Percentiles rank a stretch among this genome's conserved stretches.
phyloP scores from a whole-genome alignment of 352 stramenopile species.

The Saprolegnia diclina region DNA sequence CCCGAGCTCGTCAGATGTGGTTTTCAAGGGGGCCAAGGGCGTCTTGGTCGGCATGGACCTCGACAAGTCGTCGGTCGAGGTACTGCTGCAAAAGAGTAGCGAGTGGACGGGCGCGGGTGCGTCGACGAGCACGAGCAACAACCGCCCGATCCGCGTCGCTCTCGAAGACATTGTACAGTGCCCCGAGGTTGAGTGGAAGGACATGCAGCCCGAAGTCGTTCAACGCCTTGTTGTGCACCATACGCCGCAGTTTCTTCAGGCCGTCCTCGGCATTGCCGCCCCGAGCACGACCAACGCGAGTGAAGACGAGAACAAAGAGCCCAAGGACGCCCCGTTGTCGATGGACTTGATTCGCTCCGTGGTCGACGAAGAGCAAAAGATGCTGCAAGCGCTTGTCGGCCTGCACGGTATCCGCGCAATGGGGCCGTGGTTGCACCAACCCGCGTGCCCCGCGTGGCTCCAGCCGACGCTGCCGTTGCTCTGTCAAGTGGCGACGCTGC shows the following conservation, averaged over 20 bases:
- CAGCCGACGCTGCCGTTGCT: background rate
- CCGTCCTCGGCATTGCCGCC: background rate
- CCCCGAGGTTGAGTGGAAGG: conserved; percentile 67
- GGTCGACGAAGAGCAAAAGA: background rate
- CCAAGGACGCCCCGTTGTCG: background rate
- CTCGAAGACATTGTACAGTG: conserved; percentile 76
- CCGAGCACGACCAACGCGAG: too few relatives aligned
- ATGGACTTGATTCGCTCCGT: background rate
- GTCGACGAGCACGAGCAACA: background rate
- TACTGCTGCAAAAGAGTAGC: conserved; percentile 42
- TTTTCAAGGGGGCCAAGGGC: conserved; percentile 62
- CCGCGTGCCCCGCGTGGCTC: background rate
- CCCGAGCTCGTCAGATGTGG: conserved; percentile 58
- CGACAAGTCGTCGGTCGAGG: conserved; percentile 76
- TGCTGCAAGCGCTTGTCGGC: background rate
- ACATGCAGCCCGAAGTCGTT: conserved; percentile 66
- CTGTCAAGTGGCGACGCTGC: conserved; percentile 19
- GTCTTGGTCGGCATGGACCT: conserved; percentile 74
- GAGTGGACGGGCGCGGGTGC: background rate
- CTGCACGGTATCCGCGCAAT: conserved; percentile 8
- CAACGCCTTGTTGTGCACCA: conserved; percentile 60
- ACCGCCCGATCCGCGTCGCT: conserved; percentile 65
- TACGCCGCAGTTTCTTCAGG: conserved; percentile 62
- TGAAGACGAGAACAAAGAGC: background rate
- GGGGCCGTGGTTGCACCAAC: background rate